phyloP scores from a whole-genome alignment of 1,139 yeast genomes.

The Schwanniomyces etchellsii region DNA sequence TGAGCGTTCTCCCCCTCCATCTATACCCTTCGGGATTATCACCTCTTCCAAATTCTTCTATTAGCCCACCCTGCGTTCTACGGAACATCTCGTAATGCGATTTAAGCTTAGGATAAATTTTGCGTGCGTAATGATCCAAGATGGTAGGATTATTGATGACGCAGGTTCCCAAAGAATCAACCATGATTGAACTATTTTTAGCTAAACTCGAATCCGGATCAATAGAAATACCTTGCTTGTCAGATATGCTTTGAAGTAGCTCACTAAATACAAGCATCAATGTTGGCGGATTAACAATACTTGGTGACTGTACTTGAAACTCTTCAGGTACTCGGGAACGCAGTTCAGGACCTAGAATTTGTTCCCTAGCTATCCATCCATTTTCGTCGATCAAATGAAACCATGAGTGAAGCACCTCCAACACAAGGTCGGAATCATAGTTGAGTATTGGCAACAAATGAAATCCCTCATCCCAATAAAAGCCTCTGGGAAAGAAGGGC shows the following conservation, averaged over 20 bases:
- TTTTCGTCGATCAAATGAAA: conserved; percentile 75
- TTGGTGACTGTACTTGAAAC: conserved; percentile 82
- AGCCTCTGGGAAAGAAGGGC: conserved; percentile 93
- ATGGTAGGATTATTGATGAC: conserved; percentile 59
- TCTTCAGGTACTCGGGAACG: conserved; percentile 84
- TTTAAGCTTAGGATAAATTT: conserved; percentile 71
- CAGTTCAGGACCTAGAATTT: conserved; percentile 87
- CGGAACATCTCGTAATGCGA: conserved; percentile 85
- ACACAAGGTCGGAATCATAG: conserved; percentile 78
- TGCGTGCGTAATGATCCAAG: conserved; percentile 53
- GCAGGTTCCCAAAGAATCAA: conserved; percentile 37
- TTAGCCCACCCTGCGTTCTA: conserved; percentile 69
- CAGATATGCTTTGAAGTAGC: conserved; percentile 30
- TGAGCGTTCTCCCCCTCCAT: conserved; percentile 88
- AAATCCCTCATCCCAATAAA: conserved; percentile 99
- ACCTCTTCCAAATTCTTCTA: conserved; percentile 67
- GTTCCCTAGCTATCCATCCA: conserved; percentile 98
- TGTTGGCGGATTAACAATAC: conserved; percentile 95
- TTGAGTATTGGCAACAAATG: conserved; percentile 78
- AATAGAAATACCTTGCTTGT: conserved; percentile 12
- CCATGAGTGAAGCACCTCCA: conserved; percentile 87
- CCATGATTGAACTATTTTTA: conserved; percentile 6
- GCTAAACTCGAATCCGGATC: conserved; percentile 13
- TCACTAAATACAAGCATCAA: conserved; percentile 73
- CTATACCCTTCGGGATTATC: conserved; percentile 65